Percentiles rank a stretch among this genome's conserved stretches.
These are phyloP conservation scores for Pelargonium fulgidum DNA, from an alignment of 441 rosid species.

Conservation along the genomic window DNA sequence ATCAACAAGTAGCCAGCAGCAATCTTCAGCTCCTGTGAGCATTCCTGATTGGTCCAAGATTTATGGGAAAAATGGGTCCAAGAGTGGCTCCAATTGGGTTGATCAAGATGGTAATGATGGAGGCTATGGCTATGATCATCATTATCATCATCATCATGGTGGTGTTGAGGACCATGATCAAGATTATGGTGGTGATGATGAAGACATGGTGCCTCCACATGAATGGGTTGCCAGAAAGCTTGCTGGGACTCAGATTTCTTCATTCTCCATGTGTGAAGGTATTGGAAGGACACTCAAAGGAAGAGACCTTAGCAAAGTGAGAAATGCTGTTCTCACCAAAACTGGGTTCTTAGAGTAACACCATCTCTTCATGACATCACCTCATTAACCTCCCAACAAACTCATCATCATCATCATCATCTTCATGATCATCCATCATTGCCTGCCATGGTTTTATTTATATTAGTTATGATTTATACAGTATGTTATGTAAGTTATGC, in stretches of 20 bases:
- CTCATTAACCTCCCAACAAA: conserved; percentile 8
- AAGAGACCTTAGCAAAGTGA: conserved; percentile 87
- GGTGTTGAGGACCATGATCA: conserved; percentile 23
- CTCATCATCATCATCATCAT: conserved; percentile 18
- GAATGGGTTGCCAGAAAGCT: conserved; percentile 88
- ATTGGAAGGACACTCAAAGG: conserved; percentile 94
- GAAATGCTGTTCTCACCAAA: conserved; percentile 79
- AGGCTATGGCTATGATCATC: background rate
- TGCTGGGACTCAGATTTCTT: conserved; percentile 70
- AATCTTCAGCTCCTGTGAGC: conserved; percentile 64
- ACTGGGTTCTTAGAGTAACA: conserved; percentile 85
- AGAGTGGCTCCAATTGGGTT: conserved; percentile 14
- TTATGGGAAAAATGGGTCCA: conserved; percentile 21
- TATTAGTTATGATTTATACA: background rate
- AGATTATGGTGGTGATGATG: conserved; percentile 31
- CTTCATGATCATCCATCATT: conserved; percentile 22
- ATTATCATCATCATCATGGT: conserved; percentile 16
- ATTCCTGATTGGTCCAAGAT: conserved; percentile 83
- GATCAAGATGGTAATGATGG: conserved; percentile 7
- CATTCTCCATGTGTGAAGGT: conserved; percentile 89
- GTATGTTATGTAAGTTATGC: conserved; percentile 5
- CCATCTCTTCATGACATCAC: background rate
- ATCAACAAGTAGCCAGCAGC: conserved; percentile 26
- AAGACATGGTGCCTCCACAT: conserved; percentile 79
- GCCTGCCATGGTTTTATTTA: conserved; percentile 19